Evolutionary conservation across 148 eudicot genomes (phyloP), one percentile per base, ranked within the genome.

Genomic region (Drosera capensis): DNA sequence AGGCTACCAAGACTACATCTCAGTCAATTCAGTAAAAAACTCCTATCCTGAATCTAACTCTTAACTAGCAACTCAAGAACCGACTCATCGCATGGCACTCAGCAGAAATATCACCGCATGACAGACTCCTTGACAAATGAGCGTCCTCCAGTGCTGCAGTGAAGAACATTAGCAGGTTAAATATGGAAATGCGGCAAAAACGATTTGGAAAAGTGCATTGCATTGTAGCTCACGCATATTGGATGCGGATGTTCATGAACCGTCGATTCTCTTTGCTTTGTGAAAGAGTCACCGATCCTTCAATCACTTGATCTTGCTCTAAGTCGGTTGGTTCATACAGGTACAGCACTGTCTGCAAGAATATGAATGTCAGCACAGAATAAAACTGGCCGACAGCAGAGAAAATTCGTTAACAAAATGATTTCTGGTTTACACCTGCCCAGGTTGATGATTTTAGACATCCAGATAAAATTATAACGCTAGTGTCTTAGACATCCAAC

Each of bases 261-360:
- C 95, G 82, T 24, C 73, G 43, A 45, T 88, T 88, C 54, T 88
- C 97, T 61, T 73, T 83, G 83, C 93, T 80, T 51, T 88, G 97
- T 7, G 92, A 65, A 51, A 88, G 59, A 23, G 72, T 67, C 42
- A 84, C 71, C 28, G 87, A 80, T 43, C 97, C 97, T 58, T 78
- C 78, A 58, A 88, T 84, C 25, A 62, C 26, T 49, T 86, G 95
- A 71, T 88, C 97, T 66, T 88, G 97, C 63, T 80, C 97, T 49
- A 88, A 78, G 23, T 86, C 95, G 36, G 81, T 62, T 37, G 93
- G 94, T 51, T 88, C 96, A 42, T 79, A 83, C 41, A 82, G 77
- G 78, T 79, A 88, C 6, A 88, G 58, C 68, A 88, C 35, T 0
- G 94, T 77, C 96, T 88, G 80, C 71, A 52, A 45, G 14, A 41